Conservation (phyloP, 345 rosid species). For the Eucalyptus tenuipes region DNA sequence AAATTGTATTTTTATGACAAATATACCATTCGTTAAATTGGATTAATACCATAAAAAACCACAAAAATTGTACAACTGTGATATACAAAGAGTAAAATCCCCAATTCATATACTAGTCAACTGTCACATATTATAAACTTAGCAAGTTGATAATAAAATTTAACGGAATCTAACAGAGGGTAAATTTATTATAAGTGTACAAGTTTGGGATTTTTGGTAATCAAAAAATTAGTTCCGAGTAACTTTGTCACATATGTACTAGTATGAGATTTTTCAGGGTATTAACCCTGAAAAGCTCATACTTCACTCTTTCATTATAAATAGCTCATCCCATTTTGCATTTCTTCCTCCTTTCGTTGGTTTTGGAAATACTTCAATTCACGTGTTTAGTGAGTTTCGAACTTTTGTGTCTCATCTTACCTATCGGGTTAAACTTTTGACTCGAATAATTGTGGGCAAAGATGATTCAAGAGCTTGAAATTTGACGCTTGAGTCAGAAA, state of each 20-base stretch:
- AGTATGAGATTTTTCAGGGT: too few species aligned
- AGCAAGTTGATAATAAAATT: too few species aligned
- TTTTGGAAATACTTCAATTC: not conserved
- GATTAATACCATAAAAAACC: too few species aligned
- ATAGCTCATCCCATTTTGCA: not conserved
- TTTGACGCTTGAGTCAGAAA: not conserved
- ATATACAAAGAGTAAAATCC: too few species aligned
- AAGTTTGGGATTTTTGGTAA: rapidly evolving
- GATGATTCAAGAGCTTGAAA: not conserved
- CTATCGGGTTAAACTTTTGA: not conserved
- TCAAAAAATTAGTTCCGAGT: rapidly evolving
- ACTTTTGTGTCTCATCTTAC: not conserved
- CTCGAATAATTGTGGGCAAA: not conserved
- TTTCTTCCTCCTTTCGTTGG: not conserved
- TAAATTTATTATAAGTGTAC: too few species aligned
- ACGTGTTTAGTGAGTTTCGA: not conserved
- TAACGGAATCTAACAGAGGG: rapidly evolving
- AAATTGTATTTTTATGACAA: too few species aligned
- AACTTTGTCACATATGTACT: too few species aligned
- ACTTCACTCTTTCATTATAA: not conserved
- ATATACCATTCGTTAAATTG: rapidly evolving
- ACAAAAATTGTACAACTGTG: too few species aligned
- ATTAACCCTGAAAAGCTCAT: too few species aligned
- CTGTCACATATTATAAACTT: too few species aligned
- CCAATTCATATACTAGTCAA: rapidly evolving